Percentiles rank a stretch among this genome's conserved stretches.
Conservation (phyloP, 2,329 filamentous ascomycete species). For the Magnaporthiopsis poae region DNA sequence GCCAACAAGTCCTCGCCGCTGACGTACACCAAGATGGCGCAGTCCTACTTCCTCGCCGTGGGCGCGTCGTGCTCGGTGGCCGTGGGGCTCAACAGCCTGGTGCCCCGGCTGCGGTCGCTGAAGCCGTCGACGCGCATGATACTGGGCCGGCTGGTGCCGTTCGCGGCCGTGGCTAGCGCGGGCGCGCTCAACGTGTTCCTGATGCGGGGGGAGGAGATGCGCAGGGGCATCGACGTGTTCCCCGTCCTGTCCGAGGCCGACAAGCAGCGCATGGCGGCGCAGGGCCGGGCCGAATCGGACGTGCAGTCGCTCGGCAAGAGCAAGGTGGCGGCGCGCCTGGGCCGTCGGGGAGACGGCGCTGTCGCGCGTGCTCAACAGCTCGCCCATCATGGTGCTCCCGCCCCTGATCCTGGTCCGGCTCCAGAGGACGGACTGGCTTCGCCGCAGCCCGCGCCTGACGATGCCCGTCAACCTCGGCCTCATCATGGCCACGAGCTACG, state of each 20-base stretch:
- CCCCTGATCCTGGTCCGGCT: slow-evolving; percentile 75
- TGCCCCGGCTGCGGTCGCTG: slow-evolving; percentile 70
- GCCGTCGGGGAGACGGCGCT: slow-evolving; percentile 89
- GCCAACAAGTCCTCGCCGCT: slow-evolving; percentile 94
- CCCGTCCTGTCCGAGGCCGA: slow-evolving; percentile 66
- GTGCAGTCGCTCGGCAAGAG: slow-evolving; percentile 72
- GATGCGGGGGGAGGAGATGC: slow-evolving; percentile 94
- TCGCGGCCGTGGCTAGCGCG: slow-evolving; percentile 85
- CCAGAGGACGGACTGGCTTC: slow-evolving; percentile 75
- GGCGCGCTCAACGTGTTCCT: slow-evolving; percentile 91
- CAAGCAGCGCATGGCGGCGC: slow-evolving; percentile 44
- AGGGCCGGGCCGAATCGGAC: slow-evolving; percentile 55
- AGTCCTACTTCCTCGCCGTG: slow-evolving; percentile 88
- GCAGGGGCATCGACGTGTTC: slow-evolving; percentile 83
- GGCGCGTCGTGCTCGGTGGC: slow-evolving; percentile 89
- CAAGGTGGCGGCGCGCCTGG: slow-evolving; percentile 70
- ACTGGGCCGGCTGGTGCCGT: slow-evolving; percentile 81
- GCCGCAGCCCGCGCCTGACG: slow-evolving; percentile 63
- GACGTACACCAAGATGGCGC: slow-evolving; percentile 65
- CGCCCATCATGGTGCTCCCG: slow-evolving; percentile 93
- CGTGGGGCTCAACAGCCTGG: slow-evolving; percentile 78
- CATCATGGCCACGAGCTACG: slow-evolving; percentile 77
- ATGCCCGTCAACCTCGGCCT: slow-evolving; percentile 77
- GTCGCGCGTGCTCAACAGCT: slow-evolving; percentile 84
- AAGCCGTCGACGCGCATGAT: slow-evolving; percentile 66